A percentile compares a stretch with the other conserved stretches of the same genome.
These are phyloP conservation scores for Colletotrichum cuscutae DNA, from an alignment of 2,329 filamentous ascomycete genomes.

Conservation along the genomic window DNA sequence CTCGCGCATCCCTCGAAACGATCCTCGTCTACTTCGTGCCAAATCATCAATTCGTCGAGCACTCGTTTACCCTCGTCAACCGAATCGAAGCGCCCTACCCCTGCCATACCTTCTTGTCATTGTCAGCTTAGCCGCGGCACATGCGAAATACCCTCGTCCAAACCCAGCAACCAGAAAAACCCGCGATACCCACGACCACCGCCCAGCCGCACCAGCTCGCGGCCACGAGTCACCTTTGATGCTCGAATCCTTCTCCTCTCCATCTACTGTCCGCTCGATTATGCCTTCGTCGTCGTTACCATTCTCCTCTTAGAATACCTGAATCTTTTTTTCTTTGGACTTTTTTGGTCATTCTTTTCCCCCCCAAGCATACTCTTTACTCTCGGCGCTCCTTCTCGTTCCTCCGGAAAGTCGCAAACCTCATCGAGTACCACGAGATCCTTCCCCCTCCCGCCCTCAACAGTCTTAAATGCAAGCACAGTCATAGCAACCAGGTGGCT, in stretches of 20 bases:
- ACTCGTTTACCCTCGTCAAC: not conserved
- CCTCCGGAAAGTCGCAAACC: slow-evolving; percentile 1
- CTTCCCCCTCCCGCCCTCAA: not conserved
- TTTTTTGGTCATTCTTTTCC: slow-evolving; percentile 24
- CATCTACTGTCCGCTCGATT: slow-evolving; percentile 4
- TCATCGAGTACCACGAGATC: not conserved
- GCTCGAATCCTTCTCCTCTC: not conserved
- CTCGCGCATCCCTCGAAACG: slow-evolving; percentile 2
- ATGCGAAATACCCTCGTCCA: slow-evolving; percentile 23
- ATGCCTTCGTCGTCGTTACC: slow-evolving; percentile 17
- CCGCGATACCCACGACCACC: slow-evolving; percentile 27
- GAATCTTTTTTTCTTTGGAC: not conserved
- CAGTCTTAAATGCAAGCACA: slow-evolving; percentile 32
- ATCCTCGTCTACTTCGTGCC: not conserved
- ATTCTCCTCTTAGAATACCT: not conserved
- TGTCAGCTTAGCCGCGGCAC: slow-evolving; percentile 17
- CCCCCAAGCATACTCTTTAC: slow-evolving; percentile 11
- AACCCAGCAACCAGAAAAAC: slow-evolving; percentile 10
- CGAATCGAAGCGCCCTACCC: not conserved
- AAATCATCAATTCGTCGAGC: not conserved
- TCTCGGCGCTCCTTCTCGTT: not conserved
- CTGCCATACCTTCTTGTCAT: not conserved
- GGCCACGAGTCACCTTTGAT: slow-evolving; percentile 16
- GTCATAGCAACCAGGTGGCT: slow-evolving; percentile 24
- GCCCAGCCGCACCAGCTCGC: not conserved